These are phyloP conservation scores for Aphanomyces cochlioides DNA, from an alignment of 352 stramenopile species.

Conservation along the genomic window DNA sequence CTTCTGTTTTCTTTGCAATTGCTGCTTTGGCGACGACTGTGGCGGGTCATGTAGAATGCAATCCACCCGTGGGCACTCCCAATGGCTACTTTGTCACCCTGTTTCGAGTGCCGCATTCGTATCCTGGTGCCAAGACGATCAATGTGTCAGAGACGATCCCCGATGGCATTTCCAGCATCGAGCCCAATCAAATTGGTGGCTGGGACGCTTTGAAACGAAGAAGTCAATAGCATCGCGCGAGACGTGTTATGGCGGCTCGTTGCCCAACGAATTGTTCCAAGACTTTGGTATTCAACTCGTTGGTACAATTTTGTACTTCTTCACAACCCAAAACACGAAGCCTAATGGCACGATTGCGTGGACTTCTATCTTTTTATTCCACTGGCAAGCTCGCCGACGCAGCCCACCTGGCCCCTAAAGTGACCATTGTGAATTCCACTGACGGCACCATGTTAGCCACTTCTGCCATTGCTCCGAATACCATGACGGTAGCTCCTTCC, in stretches of 20 bases:
- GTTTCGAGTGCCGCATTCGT: conserved; percentile 25
- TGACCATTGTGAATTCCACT: conserved; percentile 16
- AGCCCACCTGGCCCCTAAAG: conserved; percentile 15
- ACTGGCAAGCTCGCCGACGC: conserved; percentile 18
- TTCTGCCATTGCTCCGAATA: neutral
- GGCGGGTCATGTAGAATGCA: conserved; percentile 13
- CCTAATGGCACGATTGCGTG: conserved; percentile 16
- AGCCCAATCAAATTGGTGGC: conserved; percentile 21
- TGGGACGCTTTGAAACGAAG: conserved; percentile 5
- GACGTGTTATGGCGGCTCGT: conserved; percentile 21
- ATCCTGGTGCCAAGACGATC: conserved; percentile 8
- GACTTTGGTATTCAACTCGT: conserved; percentile 28
- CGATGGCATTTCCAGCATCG: neutral
- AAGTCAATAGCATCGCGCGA: conserved; percentile 1
- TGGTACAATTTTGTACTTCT: conserved; percentile 20
- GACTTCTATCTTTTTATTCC: conserved; percentile 15
- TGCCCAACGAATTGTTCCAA: conserved; percentile 16
- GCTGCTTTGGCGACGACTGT: conserved; percentile 1
- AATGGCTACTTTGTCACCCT: conserved; percentile 23
- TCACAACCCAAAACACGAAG: conserved; percentile 16
- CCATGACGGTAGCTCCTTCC: neutral
- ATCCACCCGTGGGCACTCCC: conserved; percentile 7
- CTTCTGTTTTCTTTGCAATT: neutral
- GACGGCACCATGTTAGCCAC: neutral
- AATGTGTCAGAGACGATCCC: conserved; percentile 13